Evolutionary conservation across 2,329 filamentous ascomycete genomes (phyloP), one percentile per base, ranked within the genome.

Genomic region (Cladosporium sp.): DNA sequence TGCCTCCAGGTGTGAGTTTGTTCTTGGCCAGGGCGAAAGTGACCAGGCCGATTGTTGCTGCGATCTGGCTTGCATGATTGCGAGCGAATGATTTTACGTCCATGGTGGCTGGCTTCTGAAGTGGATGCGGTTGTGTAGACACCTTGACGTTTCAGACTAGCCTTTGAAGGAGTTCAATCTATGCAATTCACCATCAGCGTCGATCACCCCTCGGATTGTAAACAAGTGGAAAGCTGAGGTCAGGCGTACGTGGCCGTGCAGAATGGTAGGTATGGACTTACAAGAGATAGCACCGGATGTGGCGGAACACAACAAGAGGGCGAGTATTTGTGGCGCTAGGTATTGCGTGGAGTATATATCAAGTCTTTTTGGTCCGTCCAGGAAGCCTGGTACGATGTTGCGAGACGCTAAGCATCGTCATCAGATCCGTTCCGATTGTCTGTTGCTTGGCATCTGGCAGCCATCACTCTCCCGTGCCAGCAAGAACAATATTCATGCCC

Each of bases 1-100:
- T 83, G 60, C 92, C 93, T 6, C 80, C 75, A 0, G 87, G 83
- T 0, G 93, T 97, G 37, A 99, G 81, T 52, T 73, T 73, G 35
- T 69, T 66, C 51, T 66, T 65, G 24, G 60, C 22, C 88, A 92
- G 45, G 35, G 68, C 70, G 55, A 69, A 73, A 15, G 89, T 87
- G 65, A 72, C 67, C 9, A 73, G 61, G 34, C 63, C 63, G 42
- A 63, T 58, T 2, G 67, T 70, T 3, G 64, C 65, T 22, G 64
- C 68, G 57, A 71, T 66, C 59, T 71, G 65, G 42, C 64, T 25
- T 44, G 60, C 53, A 53, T 66, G 67, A 13, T 60, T 44, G 35
- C 51, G 56, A 15, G 62, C 62, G 54, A 68, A 69, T 4, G 56
- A 35, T 20, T 37, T 40, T 20, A 58, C 1, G 22, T 47, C 42